A percentile compares a stretch with the other conserved stretches of the same genome.
These are phyloP conservation scores for Suillus subluteus DNA, from an alignment of 768 basidiomycete species.

Conservation along the genomic window DNA sequence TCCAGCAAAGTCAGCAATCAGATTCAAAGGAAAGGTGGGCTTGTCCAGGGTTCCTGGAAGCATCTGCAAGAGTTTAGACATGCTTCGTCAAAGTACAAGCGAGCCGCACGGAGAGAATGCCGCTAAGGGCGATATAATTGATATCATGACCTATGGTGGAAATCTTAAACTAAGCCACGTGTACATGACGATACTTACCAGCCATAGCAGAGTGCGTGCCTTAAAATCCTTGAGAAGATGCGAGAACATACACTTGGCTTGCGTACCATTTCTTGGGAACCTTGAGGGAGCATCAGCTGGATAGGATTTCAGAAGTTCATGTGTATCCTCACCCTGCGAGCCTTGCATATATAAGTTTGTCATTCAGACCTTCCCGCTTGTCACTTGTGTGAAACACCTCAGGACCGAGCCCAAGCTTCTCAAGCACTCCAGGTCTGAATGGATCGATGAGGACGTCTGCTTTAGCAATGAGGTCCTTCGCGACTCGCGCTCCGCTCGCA, in stretches of 20 bases:
- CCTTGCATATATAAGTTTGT: slow-evolving; percentile 71
- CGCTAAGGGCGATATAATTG: slow-evolving; percentile 82
- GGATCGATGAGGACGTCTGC: slow-evolving; percentile 88
- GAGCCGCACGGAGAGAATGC: slow-evolving; percentile 63
- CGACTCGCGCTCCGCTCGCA: slow-evolving; percentile 54
- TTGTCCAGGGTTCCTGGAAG: slow-evolving; percentile 65
- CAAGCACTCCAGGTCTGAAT: slow-evolving; percentile 83
- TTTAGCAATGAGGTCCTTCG: slow-evolving; percentile 58
- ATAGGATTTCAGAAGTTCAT: slow-evolving; percentile 10
- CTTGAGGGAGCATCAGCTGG: slow-evolving; percentile 33
- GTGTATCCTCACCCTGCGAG: slow-evolving; percentile 61
- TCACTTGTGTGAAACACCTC: slow-evolving; percentile 64
- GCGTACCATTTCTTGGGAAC: slow-evolving; percentile 63
- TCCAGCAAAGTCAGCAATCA: slow-evolving; percentile 83
- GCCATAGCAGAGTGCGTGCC: slow-evolving; percentile 79
- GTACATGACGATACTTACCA: slow-evolving; percentile 43
- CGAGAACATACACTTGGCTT: background rate
- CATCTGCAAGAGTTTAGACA: slow-evolving; percentile 45
- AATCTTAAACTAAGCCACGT: slow-evolving; percentile 2
- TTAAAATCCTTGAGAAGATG: slow-evolving; percentile 32
- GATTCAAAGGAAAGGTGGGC: slow-evolving; percentile 73
- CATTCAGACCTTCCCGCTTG: slow-evolving; percentile 53
- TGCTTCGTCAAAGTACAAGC: background rate
- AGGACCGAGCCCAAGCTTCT: slow-evolving; percentile 76
- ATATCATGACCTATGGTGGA: slow-evolving; percentile 70